Evolutionary conservation across 2,329 filamentous ascomycete genomes (phyloP), one percentile per base, ranked within the genome.

Genomic region (Fusarium algeriense): DNA sequence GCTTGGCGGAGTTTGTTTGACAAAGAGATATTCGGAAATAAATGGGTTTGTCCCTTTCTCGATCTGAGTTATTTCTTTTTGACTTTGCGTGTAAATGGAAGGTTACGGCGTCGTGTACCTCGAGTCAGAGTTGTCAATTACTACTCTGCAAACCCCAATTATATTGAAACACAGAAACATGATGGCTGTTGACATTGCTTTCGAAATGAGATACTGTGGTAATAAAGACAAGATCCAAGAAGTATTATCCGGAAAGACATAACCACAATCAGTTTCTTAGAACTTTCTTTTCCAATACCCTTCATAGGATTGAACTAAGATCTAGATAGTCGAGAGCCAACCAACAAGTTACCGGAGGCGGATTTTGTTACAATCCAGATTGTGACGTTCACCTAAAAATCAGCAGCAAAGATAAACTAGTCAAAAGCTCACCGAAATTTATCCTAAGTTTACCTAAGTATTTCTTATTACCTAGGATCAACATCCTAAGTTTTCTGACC

Each of bases 11-110:
- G 53, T 45, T 45, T 26, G 20, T 35, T 35, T 55, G 53, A 55
- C 53, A 55, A 46, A 55, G 30, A 55, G 40, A 55, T 55, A 48
- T 28, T 55, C 20, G 28, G 17, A 17, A 62, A 40, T 23, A 44
- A 14, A 19, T 2, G 13, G n/a, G 14, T 8, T 11, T 41, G 2
- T 23, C 32, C 20, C 7, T 12, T 17, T 10, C 17, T 45, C 28
- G 8, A 15, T 46, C 15, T 55, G 37, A 23, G n/a, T 45, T 19
- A 23, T 34, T 19, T 26, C 7, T 35, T 48, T 35, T 23, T 17
- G 28, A 20, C 19, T 28, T 23, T 15, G 7, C 4, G 14, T 28
- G 15, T n/a, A 45, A 55, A 20, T 55, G 3, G 28, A 55, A 45
- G n/a, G 28, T 26, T 9, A 45, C 38, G 52, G 28, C 17, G 13